Conservation (phyloP, 345 rosid genomes). For the Orychophragmus violaceus region DNA sequence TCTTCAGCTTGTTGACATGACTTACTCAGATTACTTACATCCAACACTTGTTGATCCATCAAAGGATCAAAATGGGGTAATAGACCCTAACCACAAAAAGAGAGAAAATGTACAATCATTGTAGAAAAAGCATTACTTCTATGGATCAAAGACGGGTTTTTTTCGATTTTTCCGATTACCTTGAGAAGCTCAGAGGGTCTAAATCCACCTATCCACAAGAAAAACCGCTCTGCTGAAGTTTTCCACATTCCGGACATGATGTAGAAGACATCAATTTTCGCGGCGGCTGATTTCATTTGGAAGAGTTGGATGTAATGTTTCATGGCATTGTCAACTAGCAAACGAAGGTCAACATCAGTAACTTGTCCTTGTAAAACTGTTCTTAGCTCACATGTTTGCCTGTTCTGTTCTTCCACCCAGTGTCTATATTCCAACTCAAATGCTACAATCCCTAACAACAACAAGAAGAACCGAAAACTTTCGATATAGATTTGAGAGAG, state of each 20-base stretch:
- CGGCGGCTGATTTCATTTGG: slow-evolving; percentile 68
- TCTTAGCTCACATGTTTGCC: slow-evolving; percentile 54
- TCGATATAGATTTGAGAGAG: neutral
- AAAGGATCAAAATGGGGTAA: slow-evolving; percentile 63
- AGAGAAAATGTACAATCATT: neutral
- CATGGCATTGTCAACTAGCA: slow-evolving; percentile 60
- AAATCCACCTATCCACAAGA: slow-evolving; percentile 94
- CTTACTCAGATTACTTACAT: slow-evolving; percentile 43
- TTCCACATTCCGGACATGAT: slow-evolving; percentile 88
- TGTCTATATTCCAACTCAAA: slow-evolving; percentile 87
- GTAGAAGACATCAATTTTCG: slow-evolving; percentile 75
- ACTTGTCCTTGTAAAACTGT: slow-evolving; percentile 52
- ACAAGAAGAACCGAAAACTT: neutral
- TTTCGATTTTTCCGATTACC: too few species aligned
- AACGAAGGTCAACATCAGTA: slow-evolving; percentile 55
- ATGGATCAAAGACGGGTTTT: neutral
- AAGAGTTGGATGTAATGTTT: slow-evolving; percentile 78
- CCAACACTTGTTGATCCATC: slow-evolving; percentile 52
- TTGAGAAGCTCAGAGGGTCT: slow-evolving; percentile 90
- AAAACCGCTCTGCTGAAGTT: slow-evolving; percentile 81
- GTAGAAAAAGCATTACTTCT: neutral
- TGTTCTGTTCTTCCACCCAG: slow-evolving; percentile 80
- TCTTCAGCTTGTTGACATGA: slow-evolving; percentile 98
- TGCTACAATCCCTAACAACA: slow-evolving; percentile 50
- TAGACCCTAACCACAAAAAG: slow-evolving; percentile 46